A percentile compares a stretch with the other conserved stretches of the same genome.
Evolutionary conservation across 805 yeast species (phyloP).

Genomic region (Cyberlindnera nakhonratchasimensis): DNA sequence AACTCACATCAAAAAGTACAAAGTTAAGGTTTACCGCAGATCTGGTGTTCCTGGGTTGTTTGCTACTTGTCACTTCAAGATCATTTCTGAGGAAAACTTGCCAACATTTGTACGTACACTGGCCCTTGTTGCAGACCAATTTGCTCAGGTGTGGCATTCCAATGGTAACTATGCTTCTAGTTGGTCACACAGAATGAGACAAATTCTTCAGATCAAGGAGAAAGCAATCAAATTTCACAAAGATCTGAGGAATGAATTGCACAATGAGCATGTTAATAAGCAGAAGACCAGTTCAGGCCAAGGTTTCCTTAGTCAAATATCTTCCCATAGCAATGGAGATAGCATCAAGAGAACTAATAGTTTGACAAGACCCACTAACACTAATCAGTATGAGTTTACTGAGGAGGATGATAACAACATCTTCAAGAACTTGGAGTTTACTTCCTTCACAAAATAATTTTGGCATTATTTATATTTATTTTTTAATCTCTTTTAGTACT

Average conservation of each 20-base stretch:
- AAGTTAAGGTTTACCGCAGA: constrained; percentile 61
- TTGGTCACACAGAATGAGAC: constrained; percentile 67
- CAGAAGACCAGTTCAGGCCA: constrained; percentile 21
- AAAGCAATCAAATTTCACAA: constrained; percentile 23
- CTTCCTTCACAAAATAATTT: constrained; percentile 25
- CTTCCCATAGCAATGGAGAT: constrained; percentile 6
- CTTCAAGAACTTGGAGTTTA: constrained; percentile 28
- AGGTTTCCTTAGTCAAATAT: constrained; percentile 25
- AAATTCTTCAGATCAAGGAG: constrained; percentile 40
- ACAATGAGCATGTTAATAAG: constrained; percentile 7
- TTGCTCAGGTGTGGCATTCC: constrained; percentile 73
- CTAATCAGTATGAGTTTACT: constrained; percentile 23
- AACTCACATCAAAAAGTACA: constrained; percentile 40
- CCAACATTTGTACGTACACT: constrained; percentile 64
- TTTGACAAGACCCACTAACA: constrained; percentile 12
- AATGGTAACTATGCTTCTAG: constrained; percentile 53
- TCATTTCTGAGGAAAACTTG: constrained; percentile 56
- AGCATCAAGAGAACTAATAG: constrained; percentile 17
- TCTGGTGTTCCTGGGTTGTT: constrained; percentile 74
- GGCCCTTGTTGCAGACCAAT: constrained; percentile 61
- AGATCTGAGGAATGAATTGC: constrained; percentile 12
- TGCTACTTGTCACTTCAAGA: constrained; percentile 72
- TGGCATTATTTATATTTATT: not conserved
- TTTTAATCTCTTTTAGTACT: not conserved
- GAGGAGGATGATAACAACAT: constrained; percentile 25